Evolutionary conservation across 176 grass and related monocot genomes (phyloP).

Genomic region (Aegilops umbellulata): DNA sequence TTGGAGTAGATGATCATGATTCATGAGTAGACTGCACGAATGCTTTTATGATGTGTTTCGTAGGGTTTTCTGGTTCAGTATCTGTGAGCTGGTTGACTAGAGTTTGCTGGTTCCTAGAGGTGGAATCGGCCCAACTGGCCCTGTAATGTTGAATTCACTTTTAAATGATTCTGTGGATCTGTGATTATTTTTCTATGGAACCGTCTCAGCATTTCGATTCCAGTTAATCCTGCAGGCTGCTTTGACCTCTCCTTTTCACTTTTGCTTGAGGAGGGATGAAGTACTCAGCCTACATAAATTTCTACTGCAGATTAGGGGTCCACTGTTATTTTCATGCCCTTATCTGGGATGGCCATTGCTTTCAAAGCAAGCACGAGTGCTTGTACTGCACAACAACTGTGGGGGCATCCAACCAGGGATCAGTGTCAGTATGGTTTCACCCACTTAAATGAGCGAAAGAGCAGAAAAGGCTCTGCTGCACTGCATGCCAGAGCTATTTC

Average conservation of each 20-base stretch:
- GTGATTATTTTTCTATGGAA: not conserved
- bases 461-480: constrained; percentile 7
- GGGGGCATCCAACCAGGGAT: constrained; percentile 13
- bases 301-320: constrained; percentile 19
- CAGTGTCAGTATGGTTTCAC: constrained; percentile 31
- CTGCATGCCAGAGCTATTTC: constrained; percentile 33
- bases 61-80: not conserved
- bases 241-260: not conserved
- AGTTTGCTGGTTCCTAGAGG: not conserved
- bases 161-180: not conserved
- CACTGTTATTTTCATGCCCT: not conserved
- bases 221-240: not conserved
- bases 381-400: not conserved
- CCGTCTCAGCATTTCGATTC: not conserved
- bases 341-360: constrained; percentile 42
- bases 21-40: not conserved
- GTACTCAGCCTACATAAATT: not conserved
- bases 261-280: not conserved
- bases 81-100: not conserved
- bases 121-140: not conserved
- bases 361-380: constrained; percentile 37
- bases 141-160: not conserved
- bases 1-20: not conserved
- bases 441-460: constrained; percentile 33
- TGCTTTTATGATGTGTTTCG: not conserved